A percentile compares a stretch with the other conserved stretches of the same genome.
Conservation (phyloP, 1,284 basidiomycete species). For the Leccinum solheimii region DNA sequence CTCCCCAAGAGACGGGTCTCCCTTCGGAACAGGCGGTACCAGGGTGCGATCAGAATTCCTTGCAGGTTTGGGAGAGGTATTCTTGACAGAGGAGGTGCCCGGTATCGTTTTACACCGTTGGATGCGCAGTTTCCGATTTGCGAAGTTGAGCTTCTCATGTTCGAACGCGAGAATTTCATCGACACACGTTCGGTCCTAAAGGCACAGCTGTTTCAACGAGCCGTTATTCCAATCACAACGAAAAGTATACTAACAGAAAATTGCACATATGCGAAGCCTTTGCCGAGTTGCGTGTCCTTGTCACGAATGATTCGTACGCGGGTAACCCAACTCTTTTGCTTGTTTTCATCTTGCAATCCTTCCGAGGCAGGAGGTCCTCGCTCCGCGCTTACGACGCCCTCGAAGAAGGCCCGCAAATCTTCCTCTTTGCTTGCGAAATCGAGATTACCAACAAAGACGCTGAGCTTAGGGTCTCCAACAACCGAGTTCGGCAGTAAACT, state of each 20-base stretch:
- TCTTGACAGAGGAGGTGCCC: conserved; percentile 27
- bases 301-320: conserved; percentile 89
- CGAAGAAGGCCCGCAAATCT: conserved; percentile 86
- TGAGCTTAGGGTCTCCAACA: conserved; percentile 71
- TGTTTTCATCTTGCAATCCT: conserved; percentile 33
- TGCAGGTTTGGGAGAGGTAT: conserved; percentile 14
- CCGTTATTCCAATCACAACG: neutral
- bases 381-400: conserved; percentile 75
- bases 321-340: conserved; percentile 67
- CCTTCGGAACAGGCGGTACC: conserved; percentile 56
- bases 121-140: conserved; percentile 85
- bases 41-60: conserved; percentile 13
- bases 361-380: conserved; percentile 50
- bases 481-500: conserved; percentile 7
- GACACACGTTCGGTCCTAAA: conserved; percentile 82
- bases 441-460: conserved; percentile 89
- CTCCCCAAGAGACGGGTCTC: conserved; percentile 77
- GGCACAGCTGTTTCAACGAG: neutral
- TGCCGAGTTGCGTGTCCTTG: conserved; percentile 93
- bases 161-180: conserved; percentile 86
- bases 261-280: conserved; percentile 95
- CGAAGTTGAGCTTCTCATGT: conserved; percentile 76
- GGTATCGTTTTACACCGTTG: conserved; percentile 75
- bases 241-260: conserved; percentile 63
- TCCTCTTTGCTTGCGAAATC: conserved; percentile 94